Base-by-base conservation (phyloP, 2,329 filamentous ascomycete species). In the Trichoderma sp. region DNA sequence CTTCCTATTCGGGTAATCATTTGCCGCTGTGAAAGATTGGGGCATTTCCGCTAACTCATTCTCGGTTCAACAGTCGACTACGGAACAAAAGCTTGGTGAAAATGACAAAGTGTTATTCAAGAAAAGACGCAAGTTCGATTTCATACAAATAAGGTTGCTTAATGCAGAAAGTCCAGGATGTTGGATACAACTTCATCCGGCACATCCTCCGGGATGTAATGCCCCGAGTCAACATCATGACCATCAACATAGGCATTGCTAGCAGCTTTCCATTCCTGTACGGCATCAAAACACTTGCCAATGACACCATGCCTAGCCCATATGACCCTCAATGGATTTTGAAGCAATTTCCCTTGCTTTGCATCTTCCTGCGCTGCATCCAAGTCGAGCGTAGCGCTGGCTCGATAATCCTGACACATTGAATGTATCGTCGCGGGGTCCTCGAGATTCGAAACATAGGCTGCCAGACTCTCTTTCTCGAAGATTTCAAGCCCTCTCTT, bases 341-440 rank as follows among this genome's bases (percentile, higher is more conserved):
- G 77, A 4, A 91, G 84, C 80, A 84, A 84, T 75, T 82, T 83
- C 0, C 86, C 87, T 1, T 81, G 79, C 9, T 82, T 79, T 62
- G 86, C 75, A 79, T 91, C 88, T 31, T 82, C 80, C 74, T 84
- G 83, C 59, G 88, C 84, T 79, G 87, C 85, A 1, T 89, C 86
- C 6, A 91, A 78, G 80, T 91, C 90, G 27, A 89, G 77, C 0
- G 85, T 87, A 18, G 87, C 87, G 4, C 85, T 85, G 1, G 89
- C 89, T 16, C 88, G 82, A 75, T 91, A 91, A 77, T 91, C 89
- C 76, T 90, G 85, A 75, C 88, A 90, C 83, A 87, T 88, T 0
- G 85, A 85, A 75, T 86, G 85, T 18, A 90, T 84, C 0, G 84
- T 81, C 0, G 80, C 83, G 1, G 81, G 79, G 63, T 89, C 84